Base-by-base conservation (phyloP, 1,139 yeast genomes). In the Zygoascus sp. region DNA sequence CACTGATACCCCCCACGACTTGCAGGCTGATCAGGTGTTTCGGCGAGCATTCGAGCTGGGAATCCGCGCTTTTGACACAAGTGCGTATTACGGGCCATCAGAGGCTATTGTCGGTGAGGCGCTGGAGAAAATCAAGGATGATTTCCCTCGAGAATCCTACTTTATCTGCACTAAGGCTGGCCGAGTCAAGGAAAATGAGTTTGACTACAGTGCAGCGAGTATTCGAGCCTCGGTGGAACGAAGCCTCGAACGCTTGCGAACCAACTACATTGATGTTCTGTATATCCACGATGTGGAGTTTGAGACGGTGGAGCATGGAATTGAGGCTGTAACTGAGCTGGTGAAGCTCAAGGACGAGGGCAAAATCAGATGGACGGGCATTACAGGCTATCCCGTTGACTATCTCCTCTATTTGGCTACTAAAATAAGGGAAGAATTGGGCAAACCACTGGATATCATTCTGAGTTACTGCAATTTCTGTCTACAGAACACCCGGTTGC, bases 21-120 rank as follows among this genome's bases (percentile, higher is more conserved):
- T 86, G 35, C 82, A 88, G 1, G 74, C 81, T 10, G 69, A 68
- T 3, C 79, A 75, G 0, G 76, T 90, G 46, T 60, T 90, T 21
- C 64, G 68, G 42, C 60, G 65, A 16, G 95, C 92, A 0, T 82
- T 88, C 57, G 67, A 70, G 19, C 63, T 72, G 21, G 97, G 96
- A 0, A 70, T 87, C 51, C 75, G 76, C 44, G 94, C 95, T 1
- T 70, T 90, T 37, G 97, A 92, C 61, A 88, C 96, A 0, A 84
- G 96, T 0, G 96, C 97, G 2, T 90, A 87, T 65, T 90, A 90
- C 61, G 97, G 97, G 0, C 89, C 89, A 0, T 85, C 95, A 3
- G 97, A 90, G 60, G 73, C 68, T 28, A 61, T 89, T 21, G 64
- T 87, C 3, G 97, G 97, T 0, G 54, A 70, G 8, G 92, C 90